Base-by-base conservation (phyloP, 2,329 filamentous ascomycete genomes). In the Taxawa tesnikishii region DNA sequence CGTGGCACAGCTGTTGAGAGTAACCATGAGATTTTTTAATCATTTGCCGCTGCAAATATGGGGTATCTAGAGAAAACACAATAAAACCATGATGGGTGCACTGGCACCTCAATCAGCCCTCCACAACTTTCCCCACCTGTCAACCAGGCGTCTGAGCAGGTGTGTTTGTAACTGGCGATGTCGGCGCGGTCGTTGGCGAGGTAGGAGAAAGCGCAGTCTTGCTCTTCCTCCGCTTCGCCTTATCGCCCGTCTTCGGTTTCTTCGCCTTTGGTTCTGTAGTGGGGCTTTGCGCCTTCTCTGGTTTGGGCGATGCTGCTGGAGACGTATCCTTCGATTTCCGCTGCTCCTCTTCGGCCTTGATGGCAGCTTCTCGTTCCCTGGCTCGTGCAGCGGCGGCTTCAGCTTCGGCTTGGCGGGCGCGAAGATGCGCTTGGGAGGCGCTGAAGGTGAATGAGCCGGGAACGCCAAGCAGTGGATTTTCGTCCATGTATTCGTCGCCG, bases 401-500 rank as follows among this genome's bases (percentile, higher is more conserved):
- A 28, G 51, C 47, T 17, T 53, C 52, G 13, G 49, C 51, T 35
- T 58, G 51, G 3, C 54, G 55, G 26, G 60, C 60, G 37, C 59
- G 56, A 6, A 66, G 50, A 6, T 54, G 55, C 19, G 55, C 51
- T 15, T 50, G 53, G 2, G 63, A 61, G 19, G 56, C 55, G 4
- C 63, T 62, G 40, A 76, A 63, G 33, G 72, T 67, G 42, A 79
- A 76, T 4, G 64, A 65, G 17, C 74, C 74, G 0, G 75, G 74
- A 46, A 78, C 74, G 29, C 74, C 74, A 6, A 67, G 58, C 10
- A 79, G 53, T 0, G 74, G 72, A 38, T 68, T 74, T 43, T 77
- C 73, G 47, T 79, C 74, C 58, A 72, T 72, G 53, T 64, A 78
- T 40, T 78, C 73, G 41, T 73, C 64, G 10, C 64, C 68, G 45